phyloP scores from a whole-genome alignment of 139 green algal species.

The Chlamydomonas schloesseri region DNA sequence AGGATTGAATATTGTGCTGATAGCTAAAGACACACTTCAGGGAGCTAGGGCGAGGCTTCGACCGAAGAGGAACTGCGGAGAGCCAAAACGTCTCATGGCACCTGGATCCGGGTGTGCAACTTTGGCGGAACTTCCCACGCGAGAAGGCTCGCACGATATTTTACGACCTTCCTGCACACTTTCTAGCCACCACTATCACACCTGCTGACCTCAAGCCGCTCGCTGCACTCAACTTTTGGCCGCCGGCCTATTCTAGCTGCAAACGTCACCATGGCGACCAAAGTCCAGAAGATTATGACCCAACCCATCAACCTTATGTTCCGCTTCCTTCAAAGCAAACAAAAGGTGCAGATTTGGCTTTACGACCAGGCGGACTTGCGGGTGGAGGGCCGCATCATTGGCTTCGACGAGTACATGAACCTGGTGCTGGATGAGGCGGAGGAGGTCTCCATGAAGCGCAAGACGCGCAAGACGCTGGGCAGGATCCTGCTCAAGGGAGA shows the following conservation, averaged over 20 bases:
- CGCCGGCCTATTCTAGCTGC: neutral
- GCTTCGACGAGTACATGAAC: conserved; percentile 99
- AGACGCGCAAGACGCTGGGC: conserved; percentile 92
- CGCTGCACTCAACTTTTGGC: neutral
- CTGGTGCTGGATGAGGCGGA: conserved; percentile 98
- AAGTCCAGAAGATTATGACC: conserved; percentile 81
- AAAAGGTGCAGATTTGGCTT: conserved; percentile 97
- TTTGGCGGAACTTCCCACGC: no score
- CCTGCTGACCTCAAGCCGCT: neutral
- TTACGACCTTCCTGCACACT: no score
- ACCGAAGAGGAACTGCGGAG: no score
- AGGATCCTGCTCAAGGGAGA: conserved; percentile 98
- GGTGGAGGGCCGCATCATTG: conserved; percentile 98
- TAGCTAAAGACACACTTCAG: no score
- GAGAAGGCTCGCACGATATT: no score
- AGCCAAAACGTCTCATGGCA: no score
- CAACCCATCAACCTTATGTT: conserved; percentile 97
- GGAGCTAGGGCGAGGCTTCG: no score
- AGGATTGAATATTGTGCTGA: no score
- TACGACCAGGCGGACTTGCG: conserved; percentile 95
- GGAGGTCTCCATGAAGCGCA: conserved; percentile 96
- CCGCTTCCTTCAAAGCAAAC: conserved; percentile 95
- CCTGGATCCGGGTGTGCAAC: no score
- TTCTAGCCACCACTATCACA: no score
- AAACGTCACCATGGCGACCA: conserved; percentile 64